Base-by-base conservation (phyloP, 352 stramenopile genomes). In the Phytophthora macrochlamydospora region DNA sequence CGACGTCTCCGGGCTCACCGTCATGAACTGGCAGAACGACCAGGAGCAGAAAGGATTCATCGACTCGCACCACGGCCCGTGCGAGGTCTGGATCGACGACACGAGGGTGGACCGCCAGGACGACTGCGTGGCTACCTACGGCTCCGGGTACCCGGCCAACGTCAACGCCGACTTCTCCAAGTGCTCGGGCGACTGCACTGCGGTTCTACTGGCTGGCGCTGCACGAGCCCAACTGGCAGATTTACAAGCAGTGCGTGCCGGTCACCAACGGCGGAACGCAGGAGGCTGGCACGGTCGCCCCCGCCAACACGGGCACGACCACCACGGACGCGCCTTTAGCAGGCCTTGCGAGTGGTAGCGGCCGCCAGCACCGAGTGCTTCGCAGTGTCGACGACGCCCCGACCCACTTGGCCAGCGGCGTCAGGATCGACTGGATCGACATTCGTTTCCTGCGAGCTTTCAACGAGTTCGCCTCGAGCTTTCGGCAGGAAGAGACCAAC, bases 1-100 rank as follows among this genome's bases (percentile, higher is more conserved):
- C 3, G 69, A 82, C 42, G 76, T 89, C 13, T 80, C 75, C 31
- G 56, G 56, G 7, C 69, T 79, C 56, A 79, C 53, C 1, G 58
- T 62, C 50, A 55, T 88, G 44, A 67, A 73, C 56, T 89, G 75
- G 75, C 71, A 81, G 29, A 89, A 89, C 56, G 64, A 82, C 51
- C 49, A 86, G 50, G 71, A 79, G 50, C 40, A 71, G 14, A 74
- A 71, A 40, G 77, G 79, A 7, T 89, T 89, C 51, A 70, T 89
- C 24, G 73, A 71, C 30, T 83, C 72, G 48, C 79, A 89, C 65
- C 70, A 75, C 29, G 81, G 81, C 14, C 78, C 81, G 37, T 90
- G 81, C 43, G 78, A 90, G 59, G 65, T 79, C 51, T 90, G 76
- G 76, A 82, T 90, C 49, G 69, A 81, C 58, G 65, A 90, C 59